Evolutionary conservation across 805 yeast genomes (phyloP), one percentile per base, ranked within the genome.

Genomic region (Candida bentonensis): DNA sequence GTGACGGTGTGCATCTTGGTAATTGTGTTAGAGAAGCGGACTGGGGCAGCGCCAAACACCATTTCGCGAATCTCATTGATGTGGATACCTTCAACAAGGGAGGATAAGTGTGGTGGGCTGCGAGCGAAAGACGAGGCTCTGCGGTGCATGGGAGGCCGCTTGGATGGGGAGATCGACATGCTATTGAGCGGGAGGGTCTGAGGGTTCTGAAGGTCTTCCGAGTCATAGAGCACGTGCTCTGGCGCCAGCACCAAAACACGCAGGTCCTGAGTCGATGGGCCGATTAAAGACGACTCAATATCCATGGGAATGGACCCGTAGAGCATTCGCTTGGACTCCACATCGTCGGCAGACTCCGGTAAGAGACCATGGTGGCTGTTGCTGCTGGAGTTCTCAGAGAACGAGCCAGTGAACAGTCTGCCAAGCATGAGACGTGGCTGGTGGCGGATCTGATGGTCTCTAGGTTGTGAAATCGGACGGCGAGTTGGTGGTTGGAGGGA

Each of bases 1-100:
- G 53, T 52, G 9, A 54, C 30, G 4, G 51, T 51, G 30, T 54
- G 58, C 23, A 51, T 36, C 40, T 54, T 54, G 4, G 56, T 54
- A 26, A 53, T 42, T 3, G 47, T 44, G 15, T 43, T 44, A 1
- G 44, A 34, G 33, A 53, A 52, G 34, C 45, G 33, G 28, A 53
- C 42, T 15, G 58, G 55, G 3, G 57, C 45, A 26, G 47, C 40
- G 3, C 58, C 58, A 33, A 54, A 54, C 15, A 51, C 51, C 17
- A 50, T 43, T 25, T 53, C 57, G 36, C 46, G 49, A 21, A 54
- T 45, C 20, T 30, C 36, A n/a, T 15, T 30, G 21, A 49, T 30
- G 21, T 42, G 30, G 46, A 43, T 36, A 30, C 47, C 39, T 34
- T 40, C 23, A 34, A 45, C 9, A 28, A 26, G 23, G 27, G 40